Evolutionary conservation across 192 early-diverging fungal genomes (phyloP).

Genomic region (Backusella tarrabulga): DNA sequence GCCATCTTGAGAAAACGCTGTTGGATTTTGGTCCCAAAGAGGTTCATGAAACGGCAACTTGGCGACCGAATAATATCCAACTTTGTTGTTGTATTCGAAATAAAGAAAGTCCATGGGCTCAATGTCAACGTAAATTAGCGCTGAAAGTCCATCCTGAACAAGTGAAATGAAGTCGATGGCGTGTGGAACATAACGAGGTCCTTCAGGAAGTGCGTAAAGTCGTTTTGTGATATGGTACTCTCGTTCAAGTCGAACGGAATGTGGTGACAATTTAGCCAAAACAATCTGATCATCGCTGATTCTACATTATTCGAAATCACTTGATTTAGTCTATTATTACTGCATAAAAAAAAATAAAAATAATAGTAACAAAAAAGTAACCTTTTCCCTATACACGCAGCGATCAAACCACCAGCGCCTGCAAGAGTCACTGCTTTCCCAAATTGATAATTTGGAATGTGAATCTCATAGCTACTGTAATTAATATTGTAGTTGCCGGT

Average conservation of each 20-base stretch:
- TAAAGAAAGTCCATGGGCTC: constrained; percentile 3
- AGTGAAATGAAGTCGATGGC: constrained; percentile 22
- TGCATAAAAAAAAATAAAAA: background rate
- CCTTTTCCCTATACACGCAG: constrained; percentile 16
- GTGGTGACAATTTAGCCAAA: constrained; percentile 19
- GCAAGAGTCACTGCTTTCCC: constrained; percentile 1
- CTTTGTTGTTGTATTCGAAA: background rate
- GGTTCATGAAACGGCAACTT: background rate
- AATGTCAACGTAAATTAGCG: constrained; percentile 16
- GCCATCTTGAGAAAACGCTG: background rate
- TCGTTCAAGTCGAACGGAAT: constrained; percentile 20
- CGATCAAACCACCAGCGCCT: constrained; percentile 15
- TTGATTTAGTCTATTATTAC: background rate
- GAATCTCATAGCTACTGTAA: constrained; percentile 1
- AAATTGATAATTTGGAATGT: constrained; percentile 17
- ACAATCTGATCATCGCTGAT: constrained; percentile 4
- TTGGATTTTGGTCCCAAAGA: background rate
- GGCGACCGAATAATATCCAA: background rate
- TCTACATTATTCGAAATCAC: background rate
- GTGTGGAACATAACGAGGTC: background rate
- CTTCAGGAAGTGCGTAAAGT: constrained; percentile 8
- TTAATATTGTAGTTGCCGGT: constrained; percentile 14
- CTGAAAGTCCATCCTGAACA: constrained; percentile 18
- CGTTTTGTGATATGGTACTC: constrained; percentile 20
- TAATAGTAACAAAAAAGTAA: background rate